Evolutionary conservation across 352 stramenopile species (phyloP), one percentile per base, ranked within the genome.

Genomic region (Saprolegnia parasitica): DNA sequence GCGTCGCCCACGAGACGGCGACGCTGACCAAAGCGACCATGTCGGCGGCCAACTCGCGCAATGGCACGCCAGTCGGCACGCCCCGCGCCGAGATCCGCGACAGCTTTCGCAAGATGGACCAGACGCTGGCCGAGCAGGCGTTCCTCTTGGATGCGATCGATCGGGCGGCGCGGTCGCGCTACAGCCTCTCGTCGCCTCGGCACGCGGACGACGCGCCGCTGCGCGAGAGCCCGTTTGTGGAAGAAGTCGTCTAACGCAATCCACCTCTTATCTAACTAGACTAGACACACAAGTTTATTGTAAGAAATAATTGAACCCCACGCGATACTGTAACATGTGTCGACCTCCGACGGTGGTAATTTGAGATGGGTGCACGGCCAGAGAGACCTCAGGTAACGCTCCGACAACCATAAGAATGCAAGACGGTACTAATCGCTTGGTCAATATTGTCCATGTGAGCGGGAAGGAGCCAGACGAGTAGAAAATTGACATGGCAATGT

Each of bases 81-180:
- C 58, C 58, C 5, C 58, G 58, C 37, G 40, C 21, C 5, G 39
- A 24, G 8, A 24, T 67, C 35, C 58, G 58, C 40, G 58, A 67
- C n/a, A 67, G 58, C 45, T 42, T 67, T 21, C 35, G 15, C 37
- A 67, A 67, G 32, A 50, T 67, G 39, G 21, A 67, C n/a, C 58
- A 67, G 58, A 29, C 58, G n/a, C 45, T 67, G 40, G 23, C 40
- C 6, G 58, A 67, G 32, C 58, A 67, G n/a, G 40, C 58, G n/a
- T 55, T 37, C 13, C 18, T 67, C 1, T 23, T 67, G 18, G 58
- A 67, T 4, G 58, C 58, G 5, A 54, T 67, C 29, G 40, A 54
- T 20, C 35, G 37, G 13, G 40, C 35, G 6, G 50, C 35, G 11
- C 35, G 40, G 18, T n/a, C 24, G 15, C 57, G 57, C 16, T 65